Evolutionary conservation across 2,329 filamentous ascomycete species (phyloP), one percentile per base, ranked within the genome.

Genomic region (Aspergillus pseudoglaucus): DNA sequence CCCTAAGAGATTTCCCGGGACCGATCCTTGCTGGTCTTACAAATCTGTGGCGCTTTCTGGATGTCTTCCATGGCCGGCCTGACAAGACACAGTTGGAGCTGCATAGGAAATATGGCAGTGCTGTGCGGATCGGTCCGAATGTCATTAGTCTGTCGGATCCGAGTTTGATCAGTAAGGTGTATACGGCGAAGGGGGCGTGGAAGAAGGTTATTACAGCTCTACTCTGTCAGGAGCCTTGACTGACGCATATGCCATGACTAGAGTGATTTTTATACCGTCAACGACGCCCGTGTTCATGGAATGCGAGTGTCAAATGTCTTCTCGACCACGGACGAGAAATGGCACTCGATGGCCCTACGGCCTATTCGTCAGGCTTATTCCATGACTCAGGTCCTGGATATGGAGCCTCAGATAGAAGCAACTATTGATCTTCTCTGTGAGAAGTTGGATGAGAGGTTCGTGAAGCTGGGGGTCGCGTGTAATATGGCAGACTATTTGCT

Each of bases 111-210:
- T 76, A 88, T 70, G 88, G 88, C 37, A 79, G 85, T 58, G 75
- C 90, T 4, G 85, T 91, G 1, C 78, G 87, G 2, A 68, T 90
- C n/a, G 88, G 87, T 0, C 88, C 87, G 0, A 90, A 90, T 53
- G 73, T 73, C 1, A 68, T 93, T 1, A 88, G 85, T 0, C 88
- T 91, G 57, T 80, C 85, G 5, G 79, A 89, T 55, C 86, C 87
- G 0, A 79, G 78, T 47, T 83, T 85, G 0, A 74, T 91, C 56
- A 88, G 86, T 68, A 72, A 74, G 8, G 90, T 91, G 44, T 93
- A 91, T 63, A 86, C 85, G 0, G 69, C 90, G 23, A 90, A 89
- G 63, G 89, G 88, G 51, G 59, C 58, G 35, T 65, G 55, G 53
- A 17, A 44, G 6, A 60, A 62, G 52, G 58, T 60, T 45, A 49